Conservation (phyloP, 208 protist genomes). For the Leptomonas seymouri region DNA sequence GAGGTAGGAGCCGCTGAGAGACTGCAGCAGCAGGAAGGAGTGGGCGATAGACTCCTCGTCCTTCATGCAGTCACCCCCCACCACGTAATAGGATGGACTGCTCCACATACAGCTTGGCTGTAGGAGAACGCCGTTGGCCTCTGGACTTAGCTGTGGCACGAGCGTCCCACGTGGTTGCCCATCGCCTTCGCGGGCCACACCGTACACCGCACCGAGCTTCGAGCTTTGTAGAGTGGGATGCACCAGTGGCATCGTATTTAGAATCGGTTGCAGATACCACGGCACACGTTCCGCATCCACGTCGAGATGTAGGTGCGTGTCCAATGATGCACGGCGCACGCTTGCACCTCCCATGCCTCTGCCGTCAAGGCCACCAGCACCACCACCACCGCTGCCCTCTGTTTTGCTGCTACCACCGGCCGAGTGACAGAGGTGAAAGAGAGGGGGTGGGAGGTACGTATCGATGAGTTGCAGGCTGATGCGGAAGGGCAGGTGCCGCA, state of each 20-base stretch:
- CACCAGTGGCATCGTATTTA: slow-evolving; percentile 22
- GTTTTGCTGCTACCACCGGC: not conserved
- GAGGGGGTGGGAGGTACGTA: slow-evolving; percentile 50
- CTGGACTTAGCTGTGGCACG: slow-evolving; percentile 15
- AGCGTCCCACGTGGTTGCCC: slow-evolving; percentile 14
- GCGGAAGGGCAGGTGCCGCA: slow-evolving; percentile 35
- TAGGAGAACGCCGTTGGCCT: slow-evolving; percentile 34
- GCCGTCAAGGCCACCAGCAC: slow-evolving; percentile 2
- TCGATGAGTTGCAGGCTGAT: slow-evolving; percentile 60
- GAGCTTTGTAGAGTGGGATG: slow-evolving; percentile 25
- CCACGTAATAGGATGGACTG: slow-evolving; percentile 32
- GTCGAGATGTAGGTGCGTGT: slow-evolving; percentile 10
- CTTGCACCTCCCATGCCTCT: not conserved
- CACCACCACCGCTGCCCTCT: slow-evolving; percentile 2
- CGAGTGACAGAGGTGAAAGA: slow-evolving; percentile 21
- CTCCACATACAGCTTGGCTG: slow-evolving; percentile 36
- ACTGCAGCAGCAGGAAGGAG: slow-evolving; percentile 29
- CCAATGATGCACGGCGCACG: not conserved
- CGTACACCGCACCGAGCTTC: slow-evolving; percentile 25
- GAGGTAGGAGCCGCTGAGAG: slow-evolving; percentile 28
- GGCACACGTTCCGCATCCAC: slow-evolving; percentile 25
- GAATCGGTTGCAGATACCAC: slow-evolving; percentile 32
- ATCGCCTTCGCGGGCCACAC: slow-evolving; percentile 23
- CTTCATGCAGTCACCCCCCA: slow-evolving; percentile 23
- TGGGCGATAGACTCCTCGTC: slow-evolving; percentile 20